phyloP scores from a whole-genome alignment of 2,329 filamentous ascomycete species.

The Orbilia brochopaga region DNA sequence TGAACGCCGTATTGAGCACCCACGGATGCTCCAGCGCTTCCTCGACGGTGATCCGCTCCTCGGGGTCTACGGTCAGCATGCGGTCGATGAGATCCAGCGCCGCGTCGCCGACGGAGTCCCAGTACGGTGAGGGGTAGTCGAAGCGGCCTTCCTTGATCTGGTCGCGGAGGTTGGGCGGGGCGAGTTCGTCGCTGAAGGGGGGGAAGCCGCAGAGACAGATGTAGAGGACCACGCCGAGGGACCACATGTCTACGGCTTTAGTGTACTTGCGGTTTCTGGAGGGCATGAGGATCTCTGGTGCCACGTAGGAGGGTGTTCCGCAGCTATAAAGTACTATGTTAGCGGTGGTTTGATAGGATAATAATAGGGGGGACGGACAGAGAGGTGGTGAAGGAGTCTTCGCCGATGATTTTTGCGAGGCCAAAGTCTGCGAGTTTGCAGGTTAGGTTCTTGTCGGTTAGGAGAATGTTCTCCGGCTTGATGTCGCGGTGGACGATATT shows the following conservation, averaged over 20 bases:
- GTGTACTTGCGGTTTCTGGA: slow-evolving; percentile 85
- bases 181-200: slow-evolving; percentile 95
- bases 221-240: slow-evolving; percentile 94
- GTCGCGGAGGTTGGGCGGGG: slow-evolving; percentile 64
- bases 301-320: slow-evolving; percentile 69
- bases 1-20: slow-evolving; percentile 70
- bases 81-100: slow-evolving; percentile 91
- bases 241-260: slow-evolving; percentile 95
- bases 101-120: slow-evolving; percentile 84
- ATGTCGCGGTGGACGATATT: slow-evolving; percentile 98
- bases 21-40: slow-evolving; percentile 91
- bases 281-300: slow-evolving; percentile 89
- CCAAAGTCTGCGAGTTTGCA: slow-evolving; percentile 97
- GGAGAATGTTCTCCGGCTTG: slow-evolving; percentile 93
- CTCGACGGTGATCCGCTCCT: slow-evolving; percentile 83
- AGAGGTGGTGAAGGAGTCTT: slow-evolving; percentile 96
- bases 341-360: background rate
- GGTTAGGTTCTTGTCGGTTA: slow-evolving; percentile 81
- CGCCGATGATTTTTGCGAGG: slow-evolving; percentile 95
- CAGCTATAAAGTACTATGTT: slow-evolving; percentile 29
- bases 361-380: slow-evolving; percentile 64
- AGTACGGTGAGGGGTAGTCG: slow-evolving; percentile 95
- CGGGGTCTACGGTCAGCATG: slow-evolving; percentile 89
- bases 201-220: slow-evolving; percentile 97
- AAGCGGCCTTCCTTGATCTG: slow-evolving; percentile 86